Conservation (phyloP, 1,284 basidiomycete genomes). For the Pseudozyma hubeiensis region DNA sequence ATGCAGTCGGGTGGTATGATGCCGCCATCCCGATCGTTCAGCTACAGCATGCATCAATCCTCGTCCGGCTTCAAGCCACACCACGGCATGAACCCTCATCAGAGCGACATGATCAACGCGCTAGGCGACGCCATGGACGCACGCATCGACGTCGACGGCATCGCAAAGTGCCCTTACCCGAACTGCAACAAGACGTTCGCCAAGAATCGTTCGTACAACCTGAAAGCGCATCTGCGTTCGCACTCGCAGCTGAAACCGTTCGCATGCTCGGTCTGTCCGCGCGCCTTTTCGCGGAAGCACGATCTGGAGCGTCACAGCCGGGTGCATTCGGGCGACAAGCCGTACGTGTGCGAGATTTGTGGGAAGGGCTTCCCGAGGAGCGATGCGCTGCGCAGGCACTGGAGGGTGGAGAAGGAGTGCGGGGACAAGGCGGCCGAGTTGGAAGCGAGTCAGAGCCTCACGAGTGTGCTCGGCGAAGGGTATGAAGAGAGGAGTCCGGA, state of each 20-base stretch:
- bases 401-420: constrained; percentile 64
- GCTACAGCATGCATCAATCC: constrained; percentile 27
- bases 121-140: constrained; percentile 60
- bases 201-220: constrained; percentile 65
- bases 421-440: constrained; percentile 57
- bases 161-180: constrained; percentile 59
- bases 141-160: constrained; percentile 56
- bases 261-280: constrained; percentile 62
- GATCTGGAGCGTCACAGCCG: constrained; percentile 66
- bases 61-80: constrained; percentile 28
- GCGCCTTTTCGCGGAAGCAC: constrained; percentile 66
- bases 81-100: constrained; percentile 31
- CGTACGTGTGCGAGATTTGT: constrained; percentile 66
- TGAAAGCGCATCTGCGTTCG: constrained; percentile 62
- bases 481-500: constrained; percentile 37
- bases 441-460: constrained; percentile 52
- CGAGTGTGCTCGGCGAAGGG: constrained; percentile 23
- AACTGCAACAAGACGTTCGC: constrained; percentile 65
- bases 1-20: constrained; percentile 35
- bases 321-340: constrained; percentile 67
- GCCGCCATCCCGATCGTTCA: constrained; percentile 35
- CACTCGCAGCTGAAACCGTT: constrained; percentile 65
- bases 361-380: constrained; percentile 66
- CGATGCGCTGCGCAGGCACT: constrained; percentile 66
- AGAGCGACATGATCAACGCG: constrained; percentile 56